phyloP scores from a whole-genome alignment of 2,329 filamentous ascomycete species.

The Seiridium unicorne region DNA sequence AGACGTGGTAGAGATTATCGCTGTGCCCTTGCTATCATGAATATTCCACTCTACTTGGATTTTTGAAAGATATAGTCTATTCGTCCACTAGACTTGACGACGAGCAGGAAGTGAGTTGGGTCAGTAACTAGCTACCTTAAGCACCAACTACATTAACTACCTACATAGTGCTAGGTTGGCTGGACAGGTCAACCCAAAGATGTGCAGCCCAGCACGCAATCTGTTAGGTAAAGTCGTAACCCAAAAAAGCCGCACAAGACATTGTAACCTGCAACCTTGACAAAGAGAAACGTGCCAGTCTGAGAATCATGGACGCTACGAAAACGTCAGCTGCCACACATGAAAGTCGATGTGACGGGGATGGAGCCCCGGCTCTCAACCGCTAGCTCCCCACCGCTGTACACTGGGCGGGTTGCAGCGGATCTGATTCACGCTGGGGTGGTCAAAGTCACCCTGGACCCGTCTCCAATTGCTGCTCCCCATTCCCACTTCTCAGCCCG shows the following conservation, averaged over 20 bases:
- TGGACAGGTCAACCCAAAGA: background rate
- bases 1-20: no score
- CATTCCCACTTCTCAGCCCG: slow-evolving; percentile 1
- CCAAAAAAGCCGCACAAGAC: background rate
- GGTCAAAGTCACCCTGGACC: background rate
- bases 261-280: background rate
- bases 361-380: background rate
- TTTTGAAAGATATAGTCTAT: no score
- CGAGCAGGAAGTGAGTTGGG: no score
- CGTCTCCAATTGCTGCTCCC: background rate
- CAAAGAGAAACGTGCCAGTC: slow-evolving; percentile 1
- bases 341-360: background rate
- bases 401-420: background rate
- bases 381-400: background rate
- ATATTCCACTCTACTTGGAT: no score
- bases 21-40: no score
- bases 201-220: background rate
- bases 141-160: no score
- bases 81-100: no score
- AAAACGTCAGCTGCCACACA: background rate
- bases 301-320: background rate
- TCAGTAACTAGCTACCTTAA: no score
- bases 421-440: background rate
- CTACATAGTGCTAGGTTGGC: no score
- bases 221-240: background rate